phyloP scores from a whole-genome alignment of 805 yeast genomes.

The Komagataella mondaviorum region DNA sequence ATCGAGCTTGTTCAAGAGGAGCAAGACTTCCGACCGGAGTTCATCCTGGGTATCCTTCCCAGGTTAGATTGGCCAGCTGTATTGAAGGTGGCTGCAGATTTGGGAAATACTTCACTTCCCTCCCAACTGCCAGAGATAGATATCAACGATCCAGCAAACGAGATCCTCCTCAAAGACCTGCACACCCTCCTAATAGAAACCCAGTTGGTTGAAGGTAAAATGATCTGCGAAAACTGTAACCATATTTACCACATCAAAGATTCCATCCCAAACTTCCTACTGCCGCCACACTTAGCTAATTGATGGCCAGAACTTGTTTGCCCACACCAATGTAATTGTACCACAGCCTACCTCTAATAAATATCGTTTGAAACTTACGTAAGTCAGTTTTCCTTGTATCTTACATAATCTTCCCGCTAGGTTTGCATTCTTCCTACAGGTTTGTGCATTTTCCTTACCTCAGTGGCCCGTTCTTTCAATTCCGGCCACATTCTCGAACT shows the following conservation, averaged over 20 bases:
- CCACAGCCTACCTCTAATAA: neutral
- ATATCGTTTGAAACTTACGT: no score
- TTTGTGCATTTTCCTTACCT: neutral
- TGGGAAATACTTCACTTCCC: slow-evolving; percentile 53
- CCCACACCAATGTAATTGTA: neutral
- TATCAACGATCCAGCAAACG: slow-evolving; percentile 30
- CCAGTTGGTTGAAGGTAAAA: slow-evolving; percentile 74
- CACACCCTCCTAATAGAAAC: slow-evolving; percentile 77
- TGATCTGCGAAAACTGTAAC: slow-evolving; percentile 78
- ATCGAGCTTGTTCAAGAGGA: slow-evolving; percentile 68
- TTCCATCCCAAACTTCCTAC: slow-evolving; percentile 83
- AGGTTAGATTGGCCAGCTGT: slow-evolving; percentile 86
- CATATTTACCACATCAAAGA: slow-evolving; percentile 86
- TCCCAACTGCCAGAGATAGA: slow-evolving; percentile 47
- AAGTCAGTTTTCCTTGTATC: neutral
- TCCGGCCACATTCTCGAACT: neutral
- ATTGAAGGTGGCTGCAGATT: slow-evolving; percentile 60
- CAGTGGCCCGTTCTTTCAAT: neutral
- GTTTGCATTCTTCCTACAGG: neutral
- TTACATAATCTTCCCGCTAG: neutral
- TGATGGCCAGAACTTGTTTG: neutral
- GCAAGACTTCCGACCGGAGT: slow-evolving; percentile 73
- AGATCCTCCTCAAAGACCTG: slow-evolving; percentile 54
- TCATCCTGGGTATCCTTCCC: slow-evolving; percentile 60
- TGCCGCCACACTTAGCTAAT: slow-evolving; percentile 84